Evolutionary conservation across 345 rosid species (phyloP).

Genomic region (Camelina hispida): DNA sequence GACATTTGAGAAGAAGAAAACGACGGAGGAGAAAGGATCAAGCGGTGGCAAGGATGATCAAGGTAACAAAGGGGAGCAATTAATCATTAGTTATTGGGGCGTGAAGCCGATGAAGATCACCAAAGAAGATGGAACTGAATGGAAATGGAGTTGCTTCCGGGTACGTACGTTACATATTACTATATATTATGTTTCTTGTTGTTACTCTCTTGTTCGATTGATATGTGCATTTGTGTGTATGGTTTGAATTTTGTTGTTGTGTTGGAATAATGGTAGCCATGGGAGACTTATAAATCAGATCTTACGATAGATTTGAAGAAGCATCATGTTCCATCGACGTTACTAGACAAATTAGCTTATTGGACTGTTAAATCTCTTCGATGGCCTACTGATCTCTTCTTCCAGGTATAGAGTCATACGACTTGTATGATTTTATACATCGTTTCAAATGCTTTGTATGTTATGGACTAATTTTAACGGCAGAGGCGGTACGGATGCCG

Average conservation of each 20-base stretch:
- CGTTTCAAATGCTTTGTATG: background rate
- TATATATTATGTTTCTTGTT: background rate
- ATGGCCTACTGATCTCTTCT: conserved; percentile 76
- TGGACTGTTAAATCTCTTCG: conserved; percentile 75
- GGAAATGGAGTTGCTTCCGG: conserved; percentile 70
- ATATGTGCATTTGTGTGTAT: background rate
- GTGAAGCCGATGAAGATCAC: conserved; percentile 48
- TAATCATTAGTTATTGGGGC: conserved; percentile 62
- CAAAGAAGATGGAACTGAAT: conserved; percentile 61
- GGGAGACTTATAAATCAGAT: conserved; percentile 68
- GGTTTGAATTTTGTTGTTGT: background rate
- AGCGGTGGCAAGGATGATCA: conserved; percentile 23
- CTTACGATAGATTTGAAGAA: conserved; percentile 68
- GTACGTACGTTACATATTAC: conserved; percentile 43
- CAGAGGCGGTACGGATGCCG: conserved; percentile 76
- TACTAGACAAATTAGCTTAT: conserved; percentile 62
- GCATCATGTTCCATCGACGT: conserved; percentile 63
- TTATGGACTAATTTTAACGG: conserved; percentile 16
- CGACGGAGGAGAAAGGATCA: conserved; percentile 8
- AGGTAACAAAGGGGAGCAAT: conserved; percentile 41
- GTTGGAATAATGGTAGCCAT: conserved; percentile 25
- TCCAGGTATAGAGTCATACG: conserved; percentile 51
- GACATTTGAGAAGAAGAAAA: conserved; percentile 36
- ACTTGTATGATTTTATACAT: background rate
- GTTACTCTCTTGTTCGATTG: background rate